Evolutionary conservation across 805 yeast genomes (phyloP).

Genomic region (Yarrowia yakushimensis): DNA sequence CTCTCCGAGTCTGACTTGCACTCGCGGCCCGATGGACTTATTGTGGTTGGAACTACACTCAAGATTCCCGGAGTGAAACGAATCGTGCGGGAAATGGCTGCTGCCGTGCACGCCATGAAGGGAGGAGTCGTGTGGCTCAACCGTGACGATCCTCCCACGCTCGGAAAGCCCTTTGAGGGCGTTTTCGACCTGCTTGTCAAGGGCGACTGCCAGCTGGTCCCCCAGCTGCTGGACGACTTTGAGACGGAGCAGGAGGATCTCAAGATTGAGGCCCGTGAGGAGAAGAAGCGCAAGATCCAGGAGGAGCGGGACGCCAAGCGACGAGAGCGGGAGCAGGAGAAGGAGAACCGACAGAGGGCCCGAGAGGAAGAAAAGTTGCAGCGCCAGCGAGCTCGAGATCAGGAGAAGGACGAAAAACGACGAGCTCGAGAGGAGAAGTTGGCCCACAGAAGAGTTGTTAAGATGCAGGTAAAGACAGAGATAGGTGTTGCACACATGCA

Average conservation of each 20-base stretch:
- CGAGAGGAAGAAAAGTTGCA: conserved; percentile 10
- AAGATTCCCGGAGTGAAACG: conserved; percentile 72
- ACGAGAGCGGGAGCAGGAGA: not conserved
- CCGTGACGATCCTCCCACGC: conserved; percentile 47
- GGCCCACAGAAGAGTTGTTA: not conserved
- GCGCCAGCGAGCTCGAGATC: not conserved
- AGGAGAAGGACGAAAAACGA: conserved; percentile 2
- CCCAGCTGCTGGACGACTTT: conserved; percentile 38
- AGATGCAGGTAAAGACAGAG: not conserved
- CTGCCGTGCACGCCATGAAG: conserved; percentile 51
- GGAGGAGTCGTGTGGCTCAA: conserved; percentile 65
- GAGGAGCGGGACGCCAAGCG: conserved; percentile 2
- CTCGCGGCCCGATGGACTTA: conserved; percentile 66
- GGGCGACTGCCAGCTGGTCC: conserved; percentile 63
- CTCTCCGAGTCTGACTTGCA: conserved; percentile 64
- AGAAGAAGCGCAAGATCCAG: conserved; percentile 18
- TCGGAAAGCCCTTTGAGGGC: conserved; percentile 49
- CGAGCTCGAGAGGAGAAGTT: not conserved
- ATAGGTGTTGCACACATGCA: not conserved
- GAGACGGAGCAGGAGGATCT: conserved; percentile 7
- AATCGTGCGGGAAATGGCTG: conserved; percentile 57
- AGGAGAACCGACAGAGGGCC: conserved; percentile 6
- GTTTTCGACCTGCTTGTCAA: conserved; percentile 55
- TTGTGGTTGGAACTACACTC: conserved; percentile 81
- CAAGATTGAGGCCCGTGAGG: conserved; percentile 12